phyloP scores from a whole-genome alignment of 1,139 yeast genomes.

The Debaryomyces udenii region DNA sequence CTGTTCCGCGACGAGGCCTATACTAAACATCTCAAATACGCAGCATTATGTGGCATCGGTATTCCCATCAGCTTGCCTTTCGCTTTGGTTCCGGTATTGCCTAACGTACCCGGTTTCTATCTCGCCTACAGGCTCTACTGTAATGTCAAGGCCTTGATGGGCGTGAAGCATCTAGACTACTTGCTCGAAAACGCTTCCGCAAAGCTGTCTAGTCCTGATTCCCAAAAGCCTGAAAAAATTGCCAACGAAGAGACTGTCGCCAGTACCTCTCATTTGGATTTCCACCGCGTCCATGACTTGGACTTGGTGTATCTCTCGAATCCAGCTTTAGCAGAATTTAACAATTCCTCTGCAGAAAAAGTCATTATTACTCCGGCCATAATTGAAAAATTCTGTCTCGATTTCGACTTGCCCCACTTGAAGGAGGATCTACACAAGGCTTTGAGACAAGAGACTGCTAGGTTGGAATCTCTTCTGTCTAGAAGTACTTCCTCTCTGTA shows the following conservation, averaged over 20 bases:
- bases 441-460: conserved; percentile 46
- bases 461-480: conserved; percentile 18
- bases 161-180: conserved; percentile 68
- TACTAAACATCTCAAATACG: conserved; percentile 36
- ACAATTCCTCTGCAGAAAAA: conserved; percentile 23
- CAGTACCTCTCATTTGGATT: conserved; percentile 30
- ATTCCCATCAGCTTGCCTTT: conserved; percentile 83
- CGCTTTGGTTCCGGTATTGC: conserved; percentile 81
- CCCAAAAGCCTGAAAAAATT: conserved; percentile 16
- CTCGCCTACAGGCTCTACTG: conserved; percentile 82
- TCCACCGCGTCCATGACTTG: conserved; percentile 22
- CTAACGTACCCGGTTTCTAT: conserved; percentile 95
- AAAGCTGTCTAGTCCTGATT: conserved; percentile 6
- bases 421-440: conserved; percentile 48
- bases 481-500: neutral
- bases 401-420: conserved; percentile 38
- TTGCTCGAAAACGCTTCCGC: conserved; percentile 33
- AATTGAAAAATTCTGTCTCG: conserved; percentile 32
- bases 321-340: conserved; percentile 12
- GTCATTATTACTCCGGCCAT: conserved; percentile 34
- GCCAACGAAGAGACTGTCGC: conserved; percentile 13
- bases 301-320: conserved; percentile 22
- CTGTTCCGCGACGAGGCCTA: conserved; percentile 30
- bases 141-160: conserved; percentile 76
- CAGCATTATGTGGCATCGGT: conserved; percentile 54